Base-by-base conservation (phyloP, 2,329 filamentous ascomycete species). In the Tricladium varicosporioides region DNA sequence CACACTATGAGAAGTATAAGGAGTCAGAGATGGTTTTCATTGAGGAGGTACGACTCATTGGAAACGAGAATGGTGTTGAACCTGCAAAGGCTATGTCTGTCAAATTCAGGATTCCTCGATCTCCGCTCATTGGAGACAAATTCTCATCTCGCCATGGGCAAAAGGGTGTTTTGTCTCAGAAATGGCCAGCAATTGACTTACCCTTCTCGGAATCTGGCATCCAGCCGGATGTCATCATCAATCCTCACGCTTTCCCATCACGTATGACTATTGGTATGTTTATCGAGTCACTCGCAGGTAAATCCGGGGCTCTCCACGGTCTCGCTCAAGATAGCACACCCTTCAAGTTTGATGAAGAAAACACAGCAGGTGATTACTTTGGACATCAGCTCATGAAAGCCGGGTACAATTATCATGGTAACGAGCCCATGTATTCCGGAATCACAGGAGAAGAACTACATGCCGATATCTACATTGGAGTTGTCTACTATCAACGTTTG, bases 201-300 rank as follows among this genome's bases (percentile, higher is more conserved):
- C 94, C 94, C 2, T 99, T 97, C 75, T 92, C 91, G 2, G 94
- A 99, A 76, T 90, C 89, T 5, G 94, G 94, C 53, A 97, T 99
- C 60, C 92, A 97, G 70, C 94, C 94, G 9, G 94, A 99, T 74
- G 82, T 96, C 68, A 99, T 99, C 75, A 99, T 99, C 80, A 99
- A 99, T 77, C 94, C 94, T 43, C 94, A 99, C 81, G 94, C 94
- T 70, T 99, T 99, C 82, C 94, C 94, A 7, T 97, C 93, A 47
- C 92, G 94, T 75, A 99, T 99, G 94, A 99, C 94, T 16, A 99
- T 99, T 71, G 94, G 94, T 70, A 97, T 97, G 91, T 97, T 99
- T 74, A 86, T 99, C 70, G 94, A 99, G 78, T 97, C 92, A 5
- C 82, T 99, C 52, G 94, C 94, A 9, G 94, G 94, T 60, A 99